phyloP scores from a whole-genome alignment of 73 alveolate genomes.

The Blepharisma stoltei region DNA sequence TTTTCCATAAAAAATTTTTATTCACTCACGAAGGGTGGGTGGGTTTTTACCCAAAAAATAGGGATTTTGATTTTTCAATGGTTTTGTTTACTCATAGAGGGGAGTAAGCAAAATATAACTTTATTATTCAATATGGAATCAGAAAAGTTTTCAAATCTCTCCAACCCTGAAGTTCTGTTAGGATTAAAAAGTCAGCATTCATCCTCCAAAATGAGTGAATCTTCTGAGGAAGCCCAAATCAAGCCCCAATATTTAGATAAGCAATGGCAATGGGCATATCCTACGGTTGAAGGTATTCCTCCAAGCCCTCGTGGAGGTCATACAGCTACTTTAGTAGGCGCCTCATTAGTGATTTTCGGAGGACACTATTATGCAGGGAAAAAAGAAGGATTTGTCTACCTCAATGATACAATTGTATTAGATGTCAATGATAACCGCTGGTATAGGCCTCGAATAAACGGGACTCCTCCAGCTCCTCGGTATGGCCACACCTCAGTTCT shows the following conservation, averaged over 20 bases:
- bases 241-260: not conserved
- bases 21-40: too few species aligned
- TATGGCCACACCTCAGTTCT: slow-evolving; percentile 94
- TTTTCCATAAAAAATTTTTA: too few species aligned
- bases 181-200: slow-evolving; percentile 2
- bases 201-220: slow-evolving; percentile 11
- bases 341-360: slow-evolving; percentile 93
- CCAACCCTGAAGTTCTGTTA: slow-evolving; percentile 29
- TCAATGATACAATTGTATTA: slow-evolving; percentile 93
- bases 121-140: not conserved
- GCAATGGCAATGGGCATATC: slow-evolving; percentile 31
- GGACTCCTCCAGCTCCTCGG: slow-evolving; percentile 98
- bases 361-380: slow-evolving; percentile 38
- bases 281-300: slow-evolving; percentile 82
- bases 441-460: slow-evolving; percentile 90
- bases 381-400: slow-evolving; percentile 78
- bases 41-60: too few species aligned
- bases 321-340: slow-evolving; percentile 95
- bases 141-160: slow-evolving; percentile 30
- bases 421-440: slow-evolving; percentile 96
- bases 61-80: too few species aligned
- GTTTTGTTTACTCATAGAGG: too few species aligned
- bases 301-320: slow-evolving; percentile 99
- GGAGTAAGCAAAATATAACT: too few species aligned
- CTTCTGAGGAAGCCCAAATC: not conserved